These are phyloP conservation scores for Patellifolia procumbens DNA, from an alignment of 179 eudicot genomes.

Conservation along the genomic window DNA sequence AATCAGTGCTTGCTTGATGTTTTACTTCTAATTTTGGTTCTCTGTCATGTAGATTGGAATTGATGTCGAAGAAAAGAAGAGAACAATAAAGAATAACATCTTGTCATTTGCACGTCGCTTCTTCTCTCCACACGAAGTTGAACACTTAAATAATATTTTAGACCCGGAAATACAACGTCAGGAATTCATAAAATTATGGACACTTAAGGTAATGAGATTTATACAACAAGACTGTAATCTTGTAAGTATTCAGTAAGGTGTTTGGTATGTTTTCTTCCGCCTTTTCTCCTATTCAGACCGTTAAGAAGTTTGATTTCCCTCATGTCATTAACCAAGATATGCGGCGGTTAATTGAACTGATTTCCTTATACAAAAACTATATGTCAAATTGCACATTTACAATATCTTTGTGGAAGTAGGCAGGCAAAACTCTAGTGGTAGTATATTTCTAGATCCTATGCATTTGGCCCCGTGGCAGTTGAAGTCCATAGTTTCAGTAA, in stretches of 20 bases:
- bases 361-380: no score
- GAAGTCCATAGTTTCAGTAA: background rate
- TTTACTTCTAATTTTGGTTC: background rate
- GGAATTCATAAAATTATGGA: slow-evolving; percentile 87
- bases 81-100: slow-evolving; percentile 53
- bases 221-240: background rate
- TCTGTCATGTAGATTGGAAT: slow-evolving; percentile 69
- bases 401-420: background rate
- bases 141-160: slow-evolving; percentile 51
- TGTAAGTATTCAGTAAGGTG: background rate
- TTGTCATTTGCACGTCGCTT: slow-evolving; percentile 72
- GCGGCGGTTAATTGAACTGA: no score
- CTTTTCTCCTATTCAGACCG: no score
- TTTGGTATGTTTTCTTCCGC: background rate
- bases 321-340: background rate
- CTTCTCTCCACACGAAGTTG: slow-evolving; percentile 65
- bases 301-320: background rate
- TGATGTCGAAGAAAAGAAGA: slow-evolving; percentile 77
- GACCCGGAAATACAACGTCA: slow-evolving; percentile 65
- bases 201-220: slow-evolving; percentile 59
- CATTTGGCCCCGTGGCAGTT: background rate
- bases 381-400: no score
- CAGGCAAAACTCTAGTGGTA: background rate
- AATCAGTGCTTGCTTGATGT: slow-evolving; percentile 4
- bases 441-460: background rate